A percentile compares a stretch with the other conserved stretches of the same genome.
Conservation (phyloP, 139 green algal species). For the Microglena sp. region DNA sequence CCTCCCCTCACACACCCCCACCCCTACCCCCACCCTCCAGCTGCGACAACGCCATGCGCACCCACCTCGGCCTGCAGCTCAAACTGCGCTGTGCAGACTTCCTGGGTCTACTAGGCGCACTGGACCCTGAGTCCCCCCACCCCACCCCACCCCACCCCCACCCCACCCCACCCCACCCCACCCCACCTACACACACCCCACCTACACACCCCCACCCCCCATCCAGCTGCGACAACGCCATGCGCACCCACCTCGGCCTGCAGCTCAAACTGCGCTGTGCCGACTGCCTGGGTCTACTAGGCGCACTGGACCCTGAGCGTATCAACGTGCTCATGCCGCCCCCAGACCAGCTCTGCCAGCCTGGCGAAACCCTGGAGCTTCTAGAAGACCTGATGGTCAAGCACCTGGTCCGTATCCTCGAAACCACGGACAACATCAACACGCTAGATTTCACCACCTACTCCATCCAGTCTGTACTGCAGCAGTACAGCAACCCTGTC, state of each 20-base stretch:
- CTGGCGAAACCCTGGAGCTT: neutral
- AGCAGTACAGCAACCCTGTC: slow-evolving; percentile 19
- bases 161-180: too few species aligned
- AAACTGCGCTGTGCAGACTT: slow-evolving; percentile 21
- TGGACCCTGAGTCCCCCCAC: too few species aligned
- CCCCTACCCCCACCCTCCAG: too few species aligned
- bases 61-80: slow-evolving; percentile 15
- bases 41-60: slow-evolving; percentile 43
- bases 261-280: slow-evolving; percentile 44
- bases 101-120: neutral
- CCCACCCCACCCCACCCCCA: too few species aligned
- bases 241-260: slow-evolving; percentile 17
- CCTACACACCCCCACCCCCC: neutral
- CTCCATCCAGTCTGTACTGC: slow-evolving; percentile 51
- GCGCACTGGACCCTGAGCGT: slow-evolving; percentile 64
- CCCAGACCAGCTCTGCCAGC: slow-evolving; percentile 1
- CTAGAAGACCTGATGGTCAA: neutral
- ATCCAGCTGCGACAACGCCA: slow-evolving; percentile 50
- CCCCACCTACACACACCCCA: neutral
- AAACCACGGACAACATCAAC: slow-evolving; percentile 54
- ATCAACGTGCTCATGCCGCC: slow-evolving; percentile 23
- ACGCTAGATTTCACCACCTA: slow-evolving; percentile 65
- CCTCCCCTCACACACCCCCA: too few species aligned
- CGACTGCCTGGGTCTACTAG: slow-evolving; percentile 71
- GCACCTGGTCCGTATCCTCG: slow-evolving; percentile 75